These are phyloP conservation scores for Colletotrichum gloeosporioides DNA, from an alignment of 2,329 filamentous ascomycete genomes.

Conservation along the genomic window DNA sequence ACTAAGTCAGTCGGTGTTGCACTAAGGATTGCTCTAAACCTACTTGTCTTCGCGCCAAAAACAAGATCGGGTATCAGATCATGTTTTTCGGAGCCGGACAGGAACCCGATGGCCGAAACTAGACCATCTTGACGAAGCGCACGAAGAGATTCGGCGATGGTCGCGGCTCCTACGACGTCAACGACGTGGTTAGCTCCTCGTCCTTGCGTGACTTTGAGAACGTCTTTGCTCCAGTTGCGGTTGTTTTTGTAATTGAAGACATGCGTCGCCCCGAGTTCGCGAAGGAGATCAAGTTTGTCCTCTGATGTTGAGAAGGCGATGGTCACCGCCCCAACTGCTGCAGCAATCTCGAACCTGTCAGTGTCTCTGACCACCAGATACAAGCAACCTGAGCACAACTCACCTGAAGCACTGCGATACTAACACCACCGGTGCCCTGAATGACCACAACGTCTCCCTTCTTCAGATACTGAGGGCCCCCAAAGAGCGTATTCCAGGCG, in stretches of 20 bases:
- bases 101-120: background rate
- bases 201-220: constrained; percentile 11
- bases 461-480: constrained; percentile 29
- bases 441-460: constrained; percentile 44
- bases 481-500: constrained; percentile 23
- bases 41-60: background rate
- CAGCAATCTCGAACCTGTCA: constrained; percentile 4
- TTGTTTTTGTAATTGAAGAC: constrained; percentile 19
- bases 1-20: background rate
- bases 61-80: background rate
- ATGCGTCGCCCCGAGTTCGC: constrained; percentile 17
- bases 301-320: constrained; percentile 25
- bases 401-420: constrained; percentile 43
- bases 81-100: background rate
- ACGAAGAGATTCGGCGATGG: background rate
- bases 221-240: constrained; percentile 19
- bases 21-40: background rate
- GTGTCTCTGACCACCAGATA: background rate
- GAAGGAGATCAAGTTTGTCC: constrained; percentile 18
- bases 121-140: background rate
- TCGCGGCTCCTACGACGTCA: background rate
- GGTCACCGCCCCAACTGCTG: constrained; percentile 3
- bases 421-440: constrained; percentile 47
- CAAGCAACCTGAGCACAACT: background rate
- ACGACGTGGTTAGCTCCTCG: constrained; percentile 14